A percentile compares a stretch with the other conserved stretches of the same genome.
Conservation (phyloP, 2,329 filamentous ascomycete species). For the Metarhizium sp. region DNA sequence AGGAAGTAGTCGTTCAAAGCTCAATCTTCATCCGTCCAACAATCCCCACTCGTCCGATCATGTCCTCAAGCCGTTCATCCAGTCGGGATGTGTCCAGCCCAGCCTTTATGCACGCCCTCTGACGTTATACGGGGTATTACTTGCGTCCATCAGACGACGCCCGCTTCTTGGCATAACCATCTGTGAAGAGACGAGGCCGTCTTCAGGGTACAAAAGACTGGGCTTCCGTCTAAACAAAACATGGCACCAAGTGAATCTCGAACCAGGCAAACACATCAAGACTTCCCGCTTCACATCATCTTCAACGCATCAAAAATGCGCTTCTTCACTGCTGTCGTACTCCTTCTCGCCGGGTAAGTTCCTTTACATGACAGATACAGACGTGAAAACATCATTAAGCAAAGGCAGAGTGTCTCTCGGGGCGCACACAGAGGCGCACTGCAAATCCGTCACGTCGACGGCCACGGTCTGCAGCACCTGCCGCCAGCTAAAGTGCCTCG, state of each 20-base stretch:
- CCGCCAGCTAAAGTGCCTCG: neutral
- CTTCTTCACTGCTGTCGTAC: neutral
- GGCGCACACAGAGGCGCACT: neutral
- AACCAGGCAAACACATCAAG: neutral
- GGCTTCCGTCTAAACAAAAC: neutral
- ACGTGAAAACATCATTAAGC: neutral
- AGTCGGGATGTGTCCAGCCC: neutral
- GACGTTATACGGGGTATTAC: neutral
- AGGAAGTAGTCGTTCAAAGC: neutral
- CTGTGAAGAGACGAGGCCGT: neutral
- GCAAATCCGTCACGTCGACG: neutral
- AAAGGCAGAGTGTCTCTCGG: neutral
- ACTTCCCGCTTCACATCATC: neutral
- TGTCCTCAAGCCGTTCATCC: neutral
- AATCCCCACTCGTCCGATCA: neutral
- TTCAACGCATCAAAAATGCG: neutral
- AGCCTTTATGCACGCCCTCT: neutral
- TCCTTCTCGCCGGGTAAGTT: neutral
- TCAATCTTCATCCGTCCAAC: neutral
- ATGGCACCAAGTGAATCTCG: neutral
- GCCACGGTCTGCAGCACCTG: neutral
- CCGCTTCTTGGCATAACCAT: neutral
- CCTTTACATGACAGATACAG: no score
- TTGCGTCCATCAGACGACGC: neutral
- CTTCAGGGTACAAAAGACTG: neutral